Conservation (phyloP, 768 basidiomycete species). For the Boletus vinaceobasis region DNA sequence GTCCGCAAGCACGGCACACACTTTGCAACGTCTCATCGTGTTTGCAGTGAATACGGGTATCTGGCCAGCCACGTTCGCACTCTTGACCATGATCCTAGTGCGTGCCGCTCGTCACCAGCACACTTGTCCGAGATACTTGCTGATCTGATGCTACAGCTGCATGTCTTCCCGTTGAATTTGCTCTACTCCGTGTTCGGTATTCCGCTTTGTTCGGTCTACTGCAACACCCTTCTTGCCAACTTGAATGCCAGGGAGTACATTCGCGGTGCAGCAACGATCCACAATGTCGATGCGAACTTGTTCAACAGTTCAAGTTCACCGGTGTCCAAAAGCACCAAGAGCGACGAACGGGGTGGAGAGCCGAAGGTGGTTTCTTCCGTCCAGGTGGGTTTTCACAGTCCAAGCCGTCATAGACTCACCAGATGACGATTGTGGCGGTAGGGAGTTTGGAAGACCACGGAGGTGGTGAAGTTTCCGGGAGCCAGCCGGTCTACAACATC, state of each 20-base stretch:
- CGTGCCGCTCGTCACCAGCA: neutral
- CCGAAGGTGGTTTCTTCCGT: neutral
- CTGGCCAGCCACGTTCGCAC: slow-evolving; percentile 47
- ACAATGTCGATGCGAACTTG: neutral
- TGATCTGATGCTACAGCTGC: neutral
- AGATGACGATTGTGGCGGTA: too few relatives aligned
- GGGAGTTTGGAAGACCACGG: too few relatives aligned
- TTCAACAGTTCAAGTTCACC: neutral
- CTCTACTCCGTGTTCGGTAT: neutral
- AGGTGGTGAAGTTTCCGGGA: too few relatives aligned
- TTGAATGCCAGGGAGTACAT: slow-evolving; percentile 11
- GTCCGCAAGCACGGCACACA: slow-evolving; percentile 2
- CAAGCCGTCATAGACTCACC: too few relatives aligned
- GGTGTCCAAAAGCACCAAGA: neutral
- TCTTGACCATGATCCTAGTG: slow-evolving; percentile 21
- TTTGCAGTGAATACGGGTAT: slow-evolving; percentile 32
- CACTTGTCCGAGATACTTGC: too few relatives aligned
- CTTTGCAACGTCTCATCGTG: slow-evolving; percentile 8
- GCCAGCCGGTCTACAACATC: too few relatives aligned
- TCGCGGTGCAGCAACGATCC: neutral
- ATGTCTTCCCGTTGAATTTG: neutral
- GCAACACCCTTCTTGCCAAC: slow-evolving; percentile 17
- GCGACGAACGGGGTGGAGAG: neutral
- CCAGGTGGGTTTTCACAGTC: neutral
- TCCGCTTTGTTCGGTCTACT: slow-evolving; percentile 10